Percentiles rank a stretch among this genome's conserved stretches.
phyloP scores from a whole-genome alignment of 495 filamentous ascomycete species.

The Aspergillus kassunensis region DNA sequence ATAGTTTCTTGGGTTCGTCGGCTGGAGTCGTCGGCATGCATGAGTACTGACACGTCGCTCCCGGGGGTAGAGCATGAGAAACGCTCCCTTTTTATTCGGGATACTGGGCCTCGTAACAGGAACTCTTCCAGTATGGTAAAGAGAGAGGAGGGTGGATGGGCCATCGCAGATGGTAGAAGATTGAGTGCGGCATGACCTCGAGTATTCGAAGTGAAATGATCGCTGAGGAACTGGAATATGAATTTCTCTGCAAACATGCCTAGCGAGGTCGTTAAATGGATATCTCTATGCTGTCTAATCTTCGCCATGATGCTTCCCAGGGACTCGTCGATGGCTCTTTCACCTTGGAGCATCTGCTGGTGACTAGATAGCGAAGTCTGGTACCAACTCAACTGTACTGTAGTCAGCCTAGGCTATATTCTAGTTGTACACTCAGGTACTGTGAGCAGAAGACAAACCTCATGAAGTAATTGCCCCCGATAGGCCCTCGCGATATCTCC shows the following conservation, averaged over 20 bases:
- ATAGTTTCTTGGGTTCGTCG: neutral
- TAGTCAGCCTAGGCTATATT: neutral
- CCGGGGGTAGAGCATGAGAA: neutral
- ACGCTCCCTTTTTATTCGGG: slow-evolving; percentile 11
- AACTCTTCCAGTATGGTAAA: slow-evolving; percentile 10
- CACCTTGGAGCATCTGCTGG: neutral
- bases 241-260: slow-evolving; percentile 16
- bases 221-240: neutral
- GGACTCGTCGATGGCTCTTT: slow-evolving; percentile 12
- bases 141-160: neutral
- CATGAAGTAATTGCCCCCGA: neutral
- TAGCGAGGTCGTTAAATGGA: slow-evolving; percentile 11
- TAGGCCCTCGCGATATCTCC: slow-evolving; percentile 28
- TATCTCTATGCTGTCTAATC: slow-evolving; percentile 2
- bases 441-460: slow-evolving; percentile 1
- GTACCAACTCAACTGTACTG: neutral
- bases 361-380: neutral
- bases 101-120: slow-evolving; percentile 8
- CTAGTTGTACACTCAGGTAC: neutral
- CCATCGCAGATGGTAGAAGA: no score
- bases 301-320: slow-evolving; percentile 5
- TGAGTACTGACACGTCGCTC: neutral
- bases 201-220: neutral
- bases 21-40: neutral
- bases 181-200: no score